phyloP scores from a whole-genome alignment of 2,329 filamentous ascomycete genomes.

The Paradendryphiella salina region DNA sequence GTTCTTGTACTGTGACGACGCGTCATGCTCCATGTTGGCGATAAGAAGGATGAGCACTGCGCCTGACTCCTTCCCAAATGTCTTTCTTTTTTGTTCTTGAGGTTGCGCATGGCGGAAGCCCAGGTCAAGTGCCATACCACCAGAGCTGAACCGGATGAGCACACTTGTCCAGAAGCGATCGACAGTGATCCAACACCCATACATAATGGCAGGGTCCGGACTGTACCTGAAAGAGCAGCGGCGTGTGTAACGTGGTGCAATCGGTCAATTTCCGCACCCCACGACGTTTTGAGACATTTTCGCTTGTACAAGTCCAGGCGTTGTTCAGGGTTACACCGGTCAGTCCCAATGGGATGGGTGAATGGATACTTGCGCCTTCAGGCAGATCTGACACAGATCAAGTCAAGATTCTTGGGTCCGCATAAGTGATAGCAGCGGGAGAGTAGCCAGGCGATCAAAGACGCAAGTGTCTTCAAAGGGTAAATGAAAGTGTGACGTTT shows the following conservation, averaged over 20 bases:
- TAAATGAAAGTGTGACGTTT: conserved; percentile 16
- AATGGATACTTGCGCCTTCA: conserved; percentile 16
- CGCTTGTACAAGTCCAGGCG: conserved; percentile 16
- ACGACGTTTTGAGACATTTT: conserved; percentile 22
- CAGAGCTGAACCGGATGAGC: background rate
- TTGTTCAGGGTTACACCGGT: conserved; percentile 13
- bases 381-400: conserved; percentile 17
- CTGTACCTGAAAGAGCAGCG: conserved; percentile 15
- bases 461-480: conserved; percentile 21
- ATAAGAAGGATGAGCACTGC: too few relatives aligned
- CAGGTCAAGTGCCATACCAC: background rate
- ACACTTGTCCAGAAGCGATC: background rate
- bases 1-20: too few relatives aligned
- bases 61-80: background rate
- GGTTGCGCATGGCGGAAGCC: background rate
- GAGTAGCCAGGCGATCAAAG: conserved; percentile 7
- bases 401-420: conserved; percentile 13
- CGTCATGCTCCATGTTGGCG: too few relatives aligned
- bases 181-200: background rate
- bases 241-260: conserved; percentile 26
- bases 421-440: conserved; percentile 11
- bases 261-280: conserved; percentile 15
- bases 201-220: conserved; percentile 1
- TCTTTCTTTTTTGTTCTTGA: background rate
- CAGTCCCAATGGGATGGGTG: conserved; percentile 19